These are phyloP conservation scores for Carnegiea gigantea DNA, from an alignment of 179 eudicot species.

Conservation along the genomic window DNA sequence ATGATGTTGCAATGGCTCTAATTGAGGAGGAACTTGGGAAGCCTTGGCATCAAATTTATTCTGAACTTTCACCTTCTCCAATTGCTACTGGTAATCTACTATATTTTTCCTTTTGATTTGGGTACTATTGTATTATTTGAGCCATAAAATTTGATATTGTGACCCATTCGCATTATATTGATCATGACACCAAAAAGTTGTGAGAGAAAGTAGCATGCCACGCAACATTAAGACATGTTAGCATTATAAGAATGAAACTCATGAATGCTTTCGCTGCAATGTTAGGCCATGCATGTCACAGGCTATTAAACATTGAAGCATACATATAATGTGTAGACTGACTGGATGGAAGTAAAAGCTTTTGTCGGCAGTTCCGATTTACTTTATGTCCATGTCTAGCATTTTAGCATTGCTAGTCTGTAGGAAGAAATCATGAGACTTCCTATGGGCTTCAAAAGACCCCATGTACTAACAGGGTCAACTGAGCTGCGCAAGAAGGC, in stretches of 20 bases:
- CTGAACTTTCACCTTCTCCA: conserved; percentile 92
- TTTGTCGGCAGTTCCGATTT: too few relatives aligned
- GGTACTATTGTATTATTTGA: not conserved
- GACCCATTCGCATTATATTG: not conserved
- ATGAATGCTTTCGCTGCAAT: not conserved
- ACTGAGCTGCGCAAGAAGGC: too few relatives aligned
- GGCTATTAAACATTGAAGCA: not conserved
- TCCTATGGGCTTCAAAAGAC: too few relatives aligned
- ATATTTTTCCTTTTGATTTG: not conserved
- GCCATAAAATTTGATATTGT: not conserved
- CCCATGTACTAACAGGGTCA: too few relatives aligned
- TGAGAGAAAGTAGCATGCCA: not conserved
- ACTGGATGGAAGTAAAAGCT: too few relatives aligned
- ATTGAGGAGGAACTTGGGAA: conserved; percentile 93
- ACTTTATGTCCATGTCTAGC: too few relatives aligned
- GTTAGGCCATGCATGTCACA: not conserved
- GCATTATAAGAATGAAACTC: not conserved
- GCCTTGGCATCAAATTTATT: conserved; percentile 87
- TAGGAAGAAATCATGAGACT: too few relatives aligned
- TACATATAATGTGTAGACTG: not conserved
- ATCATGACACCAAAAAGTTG: not conserved
- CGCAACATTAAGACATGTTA: not conserved
- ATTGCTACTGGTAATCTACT: conserved; percentile 82
- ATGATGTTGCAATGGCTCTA: conserved; percentile 96
- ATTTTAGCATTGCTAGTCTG: too few relatives aligned